These are phyloP conservation scores for Trametes polyzona DNA, from an alignment of 1,284 basidiomycete species.

Conservation along the genomic window DNA sequence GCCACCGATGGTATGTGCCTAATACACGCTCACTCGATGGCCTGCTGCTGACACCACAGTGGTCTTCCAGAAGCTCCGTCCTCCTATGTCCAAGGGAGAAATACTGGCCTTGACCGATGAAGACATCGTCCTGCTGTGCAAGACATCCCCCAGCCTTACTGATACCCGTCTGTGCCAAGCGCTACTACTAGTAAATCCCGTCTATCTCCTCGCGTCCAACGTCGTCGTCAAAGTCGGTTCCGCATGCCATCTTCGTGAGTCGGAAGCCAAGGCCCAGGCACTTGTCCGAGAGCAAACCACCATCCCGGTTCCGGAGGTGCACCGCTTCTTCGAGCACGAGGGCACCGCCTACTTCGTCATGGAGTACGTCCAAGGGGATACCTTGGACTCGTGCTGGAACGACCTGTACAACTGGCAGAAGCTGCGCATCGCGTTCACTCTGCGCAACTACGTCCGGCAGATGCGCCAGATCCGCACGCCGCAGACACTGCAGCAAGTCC, in stretches of 20 bases:
- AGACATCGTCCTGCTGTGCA: slow-evolving; percentile 1
- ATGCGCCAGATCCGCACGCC: slow-evolving; percentile 24
- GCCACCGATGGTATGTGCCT: not conserved
- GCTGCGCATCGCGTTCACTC: slow-evolving; percentile 30
- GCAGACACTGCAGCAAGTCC: not conserved
- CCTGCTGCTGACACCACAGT: not conserved
- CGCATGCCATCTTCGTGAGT: not conserved
- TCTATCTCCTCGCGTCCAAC: slow-evolving; percentile 10
- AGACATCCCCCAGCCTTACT: not conserved
- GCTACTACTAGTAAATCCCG: not conserved
- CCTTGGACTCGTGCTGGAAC: slow-evolving; percentile 31
- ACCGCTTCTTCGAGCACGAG: slow-evolving; percentile 1
- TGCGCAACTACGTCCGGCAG: slow-evolving; percentile 34
- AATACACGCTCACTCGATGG: not conserved
- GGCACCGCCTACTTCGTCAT: slow-evolving; percentile 20
- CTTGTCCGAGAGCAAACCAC: slow-evolving; percentile 4
- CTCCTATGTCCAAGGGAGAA: not conserved
- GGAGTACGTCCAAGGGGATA: slow-evolving; percentile 32
- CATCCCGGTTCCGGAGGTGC: slow-evolving; percentile 5
- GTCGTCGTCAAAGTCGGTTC: slow-evolving; percentile 5
- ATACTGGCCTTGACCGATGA: not conserved
- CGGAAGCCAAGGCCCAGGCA: not conserved
- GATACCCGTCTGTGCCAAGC: not conserved
- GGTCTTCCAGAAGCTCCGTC: not conserved
- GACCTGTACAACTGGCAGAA: slow-evolving; percentile 27